Base-by-base conservation (phyloP, 345 rosid genomes). In the Triadica sebifera region DNA sequence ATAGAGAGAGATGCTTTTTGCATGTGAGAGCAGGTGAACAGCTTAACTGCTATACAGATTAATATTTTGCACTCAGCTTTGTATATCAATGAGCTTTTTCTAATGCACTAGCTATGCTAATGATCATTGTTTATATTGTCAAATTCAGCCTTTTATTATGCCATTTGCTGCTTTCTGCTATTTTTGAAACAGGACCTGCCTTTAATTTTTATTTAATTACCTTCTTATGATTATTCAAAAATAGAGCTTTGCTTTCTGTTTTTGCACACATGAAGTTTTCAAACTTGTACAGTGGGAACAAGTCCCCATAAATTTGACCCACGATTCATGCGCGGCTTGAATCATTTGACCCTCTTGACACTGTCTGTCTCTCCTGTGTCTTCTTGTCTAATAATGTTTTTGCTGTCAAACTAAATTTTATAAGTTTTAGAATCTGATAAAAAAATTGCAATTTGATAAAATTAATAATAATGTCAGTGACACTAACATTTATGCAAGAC, bases 391-490 rank as follows among this genome's bases (percentile, higher is more conserved):
- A 29, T 29, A 29, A 29, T 29, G 34, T 29, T 29, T 29, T 29
- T 29, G 34, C 34, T 29, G 34, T 2, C 34, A 29, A 29, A 29
- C 34, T 29, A 29, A 29, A 29, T 29, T 29, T 29, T 29, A 29
- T 29, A 43, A 43, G 0, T 43, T 43, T 43, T 43, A 43, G 46
- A 46, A 13, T 22, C 24, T 43, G 22, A 22, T 41, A 15, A 41
- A 73, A 9, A 56, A 12, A 1, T 41, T 24, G 17, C 46, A 17
- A 19, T 9, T 34, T 60, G 12, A 8, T 9, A 19, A 20, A 45
- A 56, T 34, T 62, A 3, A 61, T 60, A 29, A 43, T 38, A 43
- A 67, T 65, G 78, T 72, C 74, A 68, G 76, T 43, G 51, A 72
- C 58, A 59, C 39, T 43, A 34, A 62, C 65, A 71, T 71, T 63